Evolutionary conservation across 768 basidiomycete genomes (phyloP).

Genomic region (Suillus variegatus): DNA sequence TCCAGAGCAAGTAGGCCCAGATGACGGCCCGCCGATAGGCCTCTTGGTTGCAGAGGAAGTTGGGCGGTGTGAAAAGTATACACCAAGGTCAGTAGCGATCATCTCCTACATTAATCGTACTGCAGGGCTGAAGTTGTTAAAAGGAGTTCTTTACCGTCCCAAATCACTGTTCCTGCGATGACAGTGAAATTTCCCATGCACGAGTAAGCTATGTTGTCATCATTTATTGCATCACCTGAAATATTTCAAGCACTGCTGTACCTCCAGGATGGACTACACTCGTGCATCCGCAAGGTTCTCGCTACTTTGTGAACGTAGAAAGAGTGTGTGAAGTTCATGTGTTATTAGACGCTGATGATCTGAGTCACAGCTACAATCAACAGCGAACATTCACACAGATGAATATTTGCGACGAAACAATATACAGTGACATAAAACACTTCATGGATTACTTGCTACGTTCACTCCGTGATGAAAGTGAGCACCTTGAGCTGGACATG

Average conservation of each 20-base stretch:
- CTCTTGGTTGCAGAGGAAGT: slow-evolving; percentile 22
- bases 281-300: slow-evolving; percentile 13
- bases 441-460: slow-evolving; percentile 28
- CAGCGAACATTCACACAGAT: slow-evolving; percentile 59
- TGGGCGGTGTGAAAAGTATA: slow-evolving; percentile 14
- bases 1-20: background rate
- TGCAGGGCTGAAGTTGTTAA: background rate
- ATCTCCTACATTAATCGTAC: background rate
- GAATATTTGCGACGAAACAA: slow-evolving; percentile 42
- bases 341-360: background rate
- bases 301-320: background rate
- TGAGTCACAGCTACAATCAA: background rate
- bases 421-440: slow-evolving; percentile 34
- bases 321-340: background rate
- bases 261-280: slow-evolving; percentile 23
- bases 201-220: background rate
- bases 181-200: slow-evolving; percentile 6
- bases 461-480: slow-evolving; percentile 14
- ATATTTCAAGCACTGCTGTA: background rate
- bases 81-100: background rate
- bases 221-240: background rate
- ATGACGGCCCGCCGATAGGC: slow-evolving; percentile 14
- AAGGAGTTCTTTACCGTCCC: background rate
- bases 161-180: background rate
- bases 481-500: slow-evolving; percentile 25